Base-by-base conservation (phyloP, 148 eudicot species). In the Rhododendron vialii region DNA sequence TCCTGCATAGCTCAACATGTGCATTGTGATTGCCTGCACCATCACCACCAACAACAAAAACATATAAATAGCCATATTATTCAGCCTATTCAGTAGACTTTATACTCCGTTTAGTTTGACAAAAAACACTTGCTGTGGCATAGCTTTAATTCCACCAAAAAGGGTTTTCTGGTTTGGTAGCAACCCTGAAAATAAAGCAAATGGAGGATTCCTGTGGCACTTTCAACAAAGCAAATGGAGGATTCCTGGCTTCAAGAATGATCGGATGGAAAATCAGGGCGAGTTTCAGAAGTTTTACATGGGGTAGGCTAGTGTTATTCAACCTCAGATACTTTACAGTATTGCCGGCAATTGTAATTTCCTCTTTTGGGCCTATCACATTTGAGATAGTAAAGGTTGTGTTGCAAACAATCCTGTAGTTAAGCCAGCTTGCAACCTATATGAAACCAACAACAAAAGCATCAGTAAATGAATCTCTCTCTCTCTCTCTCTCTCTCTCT, bases 1-100 rank as follows among this genome's bases (percentile, higher is more conserved):
- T 45, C 93, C 98, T 36, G 89, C 90, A 63, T 96, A 96, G 81
- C 96, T 92, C 88, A 95, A 87, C 94, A 96, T 88, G 78, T 93
- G 93, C 92, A 94, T 81, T 55, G 92, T 93, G 73, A 95, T 83
- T 41, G 95, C 96, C 98, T 95, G 90, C 78, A 86, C 4, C 67
- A 88, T n/a, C 36, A 86, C 20, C 80, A 51, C 22, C 80, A 51
- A 20, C 9, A 36, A 30, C 13, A 33, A 30, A 41, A 15, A 69
- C 18, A 86, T 33, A 13, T 15, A 24, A 45, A n/a, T 45, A 22
- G 33, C 55, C 53, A 45, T 15, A 17, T 78, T 24, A 12, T 15
- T 36, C n/a, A 11, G 33, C 57, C 18, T 8, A 45, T 1, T 45
- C 17, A 0, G 3, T 13, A 14, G 13, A 53, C 59, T 53, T 14